These are phyloP conservation scores for Fusarium ramigenum DNA, from an alignment of 2,329 filamentous ascomycete species.

Conservation along the genomic window DNA sequence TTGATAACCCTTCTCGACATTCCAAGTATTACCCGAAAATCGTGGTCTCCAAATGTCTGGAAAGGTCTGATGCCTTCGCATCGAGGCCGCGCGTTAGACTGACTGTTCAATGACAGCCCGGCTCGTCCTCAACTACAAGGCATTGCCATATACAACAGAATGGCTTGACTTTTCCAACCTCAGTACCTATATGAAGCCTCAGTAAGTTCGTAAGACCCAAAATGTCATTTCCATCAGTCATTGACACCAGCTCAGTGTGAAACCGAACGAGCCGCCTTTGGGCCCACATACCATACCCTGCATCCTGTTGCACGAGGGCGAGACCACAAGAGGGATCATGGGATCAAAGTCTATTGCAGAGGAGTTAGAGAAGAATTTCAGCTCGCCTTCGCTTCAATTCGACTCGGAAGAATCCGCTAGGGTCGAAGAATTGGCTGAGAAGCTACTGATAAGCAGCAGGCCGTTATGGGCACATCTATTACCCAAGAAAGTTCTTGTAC, in stretches of 20 bases:
- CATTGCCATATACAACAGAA: background rate
- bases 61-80: background rate
- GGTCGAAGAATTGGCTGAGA: background rate
- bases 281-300: background rate
- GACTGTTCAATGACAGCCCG: background rate
- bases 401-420: background rate
- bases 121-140: background rate
- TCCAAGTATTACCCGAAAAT: background rate
- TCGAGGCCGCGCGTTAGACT: background rate
- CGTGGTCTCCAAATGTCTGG: conserved; percentile 1
- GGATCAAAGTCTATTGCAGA: background rate
- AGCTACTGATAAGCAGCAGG: background rate
- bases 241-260: background rate
- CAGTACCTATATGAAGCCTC: background rate
- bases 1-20: background rate
- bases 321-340: background rate
- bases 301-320: background rate
- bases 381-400: background rate
- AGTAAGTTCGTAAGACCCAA: rapidly evolving
- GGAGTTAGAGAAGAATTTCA: background rate
- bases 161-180: background rate
- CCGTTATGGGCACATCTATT: background rate
- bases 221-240: rapidly evolving
- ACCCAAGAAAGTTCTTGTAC: background rate
- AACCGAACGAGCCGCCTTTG: background rate